Evolutionary conservation across 331 rosid genomes (phyloP).

Genomic region (Arachis monticola): DNA sequence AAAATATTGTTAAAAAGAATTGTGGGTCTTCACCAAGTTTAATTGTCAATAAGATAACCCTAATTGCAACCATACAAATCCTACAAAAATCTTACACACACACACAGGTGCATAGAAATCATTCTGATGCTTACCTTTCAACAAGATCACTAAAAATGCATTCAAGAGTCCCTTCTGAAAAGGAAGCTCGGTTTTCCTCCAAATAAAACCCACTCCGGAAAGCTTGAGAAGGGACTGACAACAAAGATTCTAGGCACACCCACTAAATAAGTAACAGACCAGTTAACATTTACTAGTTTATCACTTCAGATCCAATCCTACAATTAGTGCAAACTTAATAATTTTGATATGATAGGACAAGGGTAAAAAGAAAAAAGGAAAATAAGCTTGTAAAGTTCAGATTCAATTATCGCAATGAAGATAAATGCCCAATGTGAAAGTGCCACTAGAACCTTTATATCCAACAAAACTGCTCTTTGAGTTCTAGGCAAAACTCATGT

Average conservation of each 20-base stretch:
- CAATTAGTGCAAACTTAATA: conserved; percentile 7
- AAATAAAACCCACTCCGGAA: conserved; percentile 48
- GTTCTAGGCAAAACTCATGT: conserved; percentile 74
- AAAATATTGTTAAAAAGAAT: too few species aligned
- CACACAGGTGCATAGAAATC: too few species aligned
- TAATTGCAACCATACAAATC: too few species aligned
- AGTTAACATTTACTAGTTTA: conserved; percentile 29
- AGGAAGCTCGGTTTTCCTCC: conserved; percentile 48
- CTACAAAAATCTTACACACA: too few species aligned
- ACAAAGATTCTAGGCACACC: conserved; percentile 84
- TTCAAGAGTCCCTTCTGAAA: conserved; percentile 68
- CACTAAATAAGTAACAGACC: conserved; percentile 63
- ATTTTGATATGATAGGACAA: background rate
- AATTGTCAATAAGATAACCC: too few species aligned
- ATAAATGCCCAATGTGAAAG: background rate
- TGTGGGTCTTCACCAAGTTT: too few species aligned
- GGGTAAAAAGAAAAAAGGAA: background rate
- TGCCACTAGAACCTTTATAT: conserved; percentile 72
- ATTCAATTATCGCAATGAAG: background rate
- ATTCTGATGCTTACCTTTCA: conserved; percentile 62
- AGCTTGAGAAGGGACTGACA: conserved; percentile 67
- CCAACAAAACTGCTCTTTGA: conserved; percentile 85
- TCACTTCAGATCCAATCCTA: conserved; percentile 25
- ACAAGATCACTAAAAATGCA: conserved; percentile 74
- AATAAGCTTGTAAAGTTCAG: conserved; percentile 4